Base-by-base conservation (phyloP, 768 basidiomycete species). In the Podaxis rugospora region DNA sequence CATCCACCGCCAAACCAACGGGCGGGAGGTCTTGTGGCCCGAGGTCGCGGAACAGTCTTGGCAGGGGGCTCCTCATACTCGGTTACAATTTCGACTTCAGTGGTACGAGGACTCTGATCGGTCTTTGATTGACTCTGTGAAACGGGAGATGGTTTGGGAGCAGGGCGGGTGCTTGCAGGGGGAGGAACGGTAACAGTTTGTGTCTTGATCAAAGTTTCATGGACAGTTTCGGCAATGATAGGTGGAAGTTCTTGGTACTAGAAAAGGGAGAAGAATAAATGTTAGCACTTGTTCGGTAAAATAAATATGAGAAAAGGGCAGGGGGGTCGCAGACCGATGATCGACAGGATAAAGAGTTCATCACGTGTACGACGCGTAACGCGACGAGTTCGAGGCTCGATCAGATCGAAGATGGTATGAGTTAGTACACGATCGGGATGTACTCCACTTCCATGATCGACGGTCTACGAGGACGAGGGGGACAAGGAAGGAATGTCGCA, bases 131-230 rank as follows among this genome's bases (percentile, higher is more conserved):
- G 75, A 21, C 82, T 83, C 28, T 79, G 78, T 5, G 80, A 81
- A 68, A 88, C 85, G 5, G 91, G 91, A 28, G 84, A 82, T 21
- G 91, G 90, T 66, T 82, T 81, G 28, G 88, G 84, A 62, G 86
- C 91, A 66, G 83, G 81, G 63, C 90, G 89, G 54, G 90, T 92
- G 69, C 84, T 89, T 68, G 90, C 87, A 63, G 91, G 90, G 27
- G 89, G 83, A 50, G 89, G 89, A 64, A 88, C 82, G 55, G 83
- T 84, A 67, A 88, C 81, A 64, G 86, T 85, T 73, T 87, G 75
- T 57, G 86, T 86, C 72, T 84, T 78, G 63, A 88, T 76, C 57
- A 87, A 75, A 49, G 83, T 89, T 77, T 83, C 87, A 58, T 74
- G 72, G 74, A 79, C 78, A 64, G 74, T 72, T 75, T 80, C 80